phyloP scores from a whole-genome alignment of 441 rosid species.

The Croton setiger region DNA sequence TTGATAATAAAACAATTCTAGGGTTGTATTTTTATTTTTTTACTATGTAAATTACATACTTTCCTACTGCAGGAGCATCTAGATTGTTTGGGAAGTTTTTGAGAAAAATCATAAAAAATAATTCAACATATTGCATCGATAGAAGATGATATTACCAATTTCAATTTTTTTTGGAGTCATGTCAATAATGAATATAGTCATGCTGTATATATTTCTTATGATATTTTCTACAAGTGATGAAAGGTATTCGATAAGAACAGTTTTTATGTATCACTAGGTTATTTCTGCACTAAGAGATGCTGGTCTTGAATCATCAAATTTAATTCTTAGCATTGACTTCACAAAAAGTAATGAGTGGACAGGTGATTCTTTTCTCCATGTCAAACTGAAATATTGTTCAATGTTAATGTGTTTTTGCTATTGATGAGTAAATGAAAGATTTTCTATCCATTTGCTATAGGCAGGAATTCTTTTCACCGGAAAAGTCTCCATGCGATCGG shows the following conservation, averaged over 20 bases:
- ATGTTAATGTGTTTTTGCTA: background rate
- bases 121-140: background rate
- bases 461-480: conserved; percentile 60
- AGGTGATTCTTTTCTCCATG: conserved; percentile 37
- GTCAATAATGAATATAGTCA: background rate
- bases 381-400: background rate
- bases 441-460: conserved; percentile 36
- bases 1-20: too few species aligned
- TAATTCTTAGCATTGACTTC: conserved; percentile 80
- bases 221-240: background rate
- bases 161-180: background rate
- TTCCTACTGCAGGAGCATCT: background rate
- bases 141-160: background rate
- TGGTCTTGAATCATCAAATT: conserved; percentile 91
- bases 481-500: conserved; percentile 78
- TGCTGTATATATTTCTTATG: background rate
- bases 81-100: too few species aligned
- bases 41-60: background rate
- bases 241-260: conserved; percentile 7
- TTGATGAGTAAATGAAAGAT: background rate
- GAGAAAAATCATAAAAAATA: background rate
- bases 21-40: background rate
- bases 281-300: conserved; percentile 75
- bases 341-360: conserved; percentile 94
- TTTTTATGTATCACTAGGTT: conserved; percentile 42